Base-by-base conservation (phyloP, 352 stramenopile genomes). In the Phytophthora constricta region DNA sequence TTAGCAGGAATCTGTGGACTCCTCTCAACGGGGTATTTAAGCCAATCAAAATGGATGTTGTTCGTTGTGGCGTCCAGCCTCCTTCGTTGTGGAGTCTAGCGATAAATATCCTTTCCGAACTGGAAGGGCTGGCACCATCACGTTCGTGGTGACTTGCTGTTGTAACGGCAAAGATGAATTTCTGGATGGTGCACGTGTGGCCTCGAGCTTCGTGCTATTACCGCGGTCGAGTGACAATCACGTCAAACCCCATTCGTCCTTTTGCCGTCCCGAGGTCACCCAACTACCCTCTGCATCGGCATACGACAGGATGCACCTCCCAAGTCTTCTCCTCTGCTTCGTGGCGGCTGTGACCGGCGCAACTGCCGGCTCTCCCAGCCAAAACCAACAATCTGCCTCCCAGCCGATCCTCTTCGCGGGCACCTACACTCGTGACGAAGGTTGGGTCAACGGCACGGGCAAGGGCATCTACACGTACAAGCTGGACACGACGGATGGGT, bases 361-460 rank as follows among this genome's bases (percentile, higher is more conserved):
- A 19, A 70, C 48, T 17, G 61, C 66, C 22, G 61, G 60, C 16
- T 66, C 65, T 16, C 49, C 65, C 4, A 20, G 64, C 16, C 54
- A 72, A 23, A 23, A 8, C 41, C 9, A 63, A 22, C 53, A 75
- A 61, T 50, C 48, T 13, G 7, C 10, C 31, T 27, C 53, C 10
- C 62, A 72, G 41, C 57, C 61, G 61, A 72, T 85, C 39, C 54
- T 92, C 31, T 87, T 86, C 50, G 82, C 75, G 2, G 82, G 68
- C 27, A 84, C 74, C 9, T 92, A 89, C 69, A 89, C 84, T 19
- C 78, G 79, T 20, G 78, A 91, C 47, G 82, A 91, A 79, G 77
- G 75, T 26, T 87, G 82, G 74, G 69, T 92, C 42, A 82, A 91
- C 62, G 84, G 84, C 58, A 86, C 72, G 22, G 79, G 80, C 56